Percentiles rank a stretch among this genome's conserved stretches.
These are phyloP conservation scores for Annulohypoxylon stygium DNA, from an alignment of 495 filamentous ascomycete genomes.

Conservation along the genomic window DNA sequence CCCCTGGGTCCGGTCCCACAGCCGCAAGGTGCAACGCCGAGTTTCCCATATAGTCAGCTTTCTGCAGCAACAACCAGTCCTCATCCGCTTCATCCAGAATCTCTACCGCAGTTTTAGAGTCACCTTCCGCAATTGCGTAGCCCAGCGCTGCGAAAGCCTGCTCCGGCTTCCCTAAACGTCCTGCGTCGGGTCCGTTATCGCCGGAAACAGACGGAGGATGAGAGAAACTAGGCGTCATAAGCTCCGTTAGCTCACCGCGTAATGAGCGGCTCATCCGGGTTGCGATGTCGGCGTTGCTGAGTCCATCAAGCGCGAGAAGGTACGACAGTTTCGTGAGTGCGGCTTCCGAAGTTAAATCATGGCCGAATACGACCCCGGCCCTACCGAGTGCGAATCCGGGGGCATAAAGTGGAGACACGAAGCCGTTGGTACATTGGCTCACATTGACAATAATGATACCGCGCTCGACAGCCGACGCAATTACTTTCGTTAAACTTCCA, in stretches of 20 bases:
- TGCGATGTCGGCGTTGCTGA: constrained; percentile 72
- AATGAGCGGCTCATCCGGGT: constrained; percentile 79
- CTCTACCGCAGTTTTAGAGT: constrained; percentile 71
- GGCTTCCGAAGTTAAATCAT: constrained; percentile 94
- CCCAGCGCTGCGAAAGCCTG: constrained; percentile 77
- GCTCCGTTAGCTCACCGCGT: constrained; percentile 89
- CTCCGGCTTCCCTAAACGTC: constrained; percentile 60
- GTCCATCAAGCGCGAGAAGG: constrained; percentile 76
- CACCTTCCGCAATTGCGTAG: constrained; percentile 83
- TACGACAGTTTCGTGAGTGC: constrained; percentile 95
- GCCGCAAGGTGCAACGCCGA: constrained; percentile 79
- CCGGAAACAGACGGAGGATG: constrained; percentile 69
- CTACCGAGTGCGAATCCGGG: constrained; percentile 88
- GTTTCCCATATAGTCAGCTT: constrained; percentile 88
- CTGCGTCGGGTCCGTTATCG: constrained; percentile 45
- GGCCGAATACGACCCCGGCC: constrained; percentile 90
- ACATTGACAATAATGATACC: constrained; percentile 94
- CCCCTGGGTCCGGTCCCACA: constrained; percentile 60
- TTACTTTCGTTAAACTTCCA: constrained; percentile 82
- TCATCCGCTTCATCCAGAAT: constrained; percentile 73
- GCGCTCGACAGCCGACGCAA: constrained; percentile 79
- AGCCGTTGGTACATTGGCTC: constrained; percentile 90
- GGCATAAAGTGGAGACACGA: constrained; percentile 91
- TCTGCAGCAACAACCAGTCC: constrained; percentile 74
- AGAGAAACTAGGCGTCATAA: constrained; percentile 70